Percentiles rank a stretch among this genome's conserved stretches.
Evolutionary conservation across 2,329 filamentous ascomycete genomes (phyloP).

Genomic region (Fusarium goolgardi): DNA sequence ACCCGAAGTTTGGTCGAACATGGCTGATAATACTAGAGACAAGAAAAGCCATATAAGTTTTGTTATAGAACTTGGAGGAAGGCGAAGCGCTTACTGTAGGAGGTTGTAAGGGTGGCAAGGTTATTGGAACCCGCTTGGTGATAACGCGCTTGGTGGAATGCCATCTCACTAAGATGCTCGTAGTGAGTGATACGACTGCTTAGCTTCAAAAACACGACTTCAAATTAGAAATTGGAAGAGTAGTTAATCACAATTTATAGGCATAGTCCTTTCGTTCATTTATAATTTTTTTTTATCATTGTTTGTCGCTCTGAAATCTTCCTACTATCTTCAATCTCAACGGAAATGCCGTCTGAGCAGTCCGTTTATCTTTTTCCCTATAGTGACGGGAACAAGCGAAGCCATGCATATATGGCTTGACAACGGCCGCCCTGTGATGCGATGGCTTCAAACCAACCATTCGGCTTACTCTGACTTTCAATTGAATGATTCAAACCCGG

Average conservation of each 20-base stretch:
- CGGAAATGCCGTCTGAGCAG: constrained; percentile 22
- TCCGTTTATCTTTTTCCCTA: constrained; percentile 1
- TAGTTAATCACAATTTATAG: not conserved
- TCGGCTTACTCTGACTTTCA: not conserved
- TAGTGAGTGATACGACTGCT: not conserved
- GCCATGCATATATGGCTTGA: constrained; percentile 26
- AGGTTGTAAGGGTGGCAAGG: constrained; percentile 21
- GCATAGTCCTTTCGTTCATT: not conserved
- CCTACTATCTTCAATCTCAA: not conserved
- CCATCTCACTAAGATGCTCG: constrained; percentile 7
- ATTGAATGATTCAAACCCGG: constrained; percentile 12
- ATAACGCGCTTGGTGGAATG: constrained; percentile 17
- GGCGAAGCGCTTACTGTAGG: constrained; percentile 4
- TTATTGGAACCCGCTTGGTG: constrained; percentile 6
- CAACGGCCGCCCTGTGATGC: constrained; percentile 34
- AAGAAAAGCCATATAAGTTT: not conserved
- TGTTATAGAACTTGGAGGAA: not conserved
- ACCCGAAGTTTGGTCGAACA: constrained; percentile 52
- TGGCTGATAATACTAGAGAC: constrained; percentile 26
- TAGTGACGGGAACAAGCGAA: constrained; percentile 38
- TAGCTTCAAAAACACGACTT: not conserved
- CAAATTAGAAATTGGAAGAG: not conserved
- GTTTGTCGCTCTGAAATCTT: constrained; percentile 24
- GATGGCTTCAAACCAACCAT: constrained; percentile 34
- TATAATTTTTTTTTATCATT: constrained; percentile 3